Conservation (phyloP, 352 stramenopile genomes). For the Albugo candida region DNA sequence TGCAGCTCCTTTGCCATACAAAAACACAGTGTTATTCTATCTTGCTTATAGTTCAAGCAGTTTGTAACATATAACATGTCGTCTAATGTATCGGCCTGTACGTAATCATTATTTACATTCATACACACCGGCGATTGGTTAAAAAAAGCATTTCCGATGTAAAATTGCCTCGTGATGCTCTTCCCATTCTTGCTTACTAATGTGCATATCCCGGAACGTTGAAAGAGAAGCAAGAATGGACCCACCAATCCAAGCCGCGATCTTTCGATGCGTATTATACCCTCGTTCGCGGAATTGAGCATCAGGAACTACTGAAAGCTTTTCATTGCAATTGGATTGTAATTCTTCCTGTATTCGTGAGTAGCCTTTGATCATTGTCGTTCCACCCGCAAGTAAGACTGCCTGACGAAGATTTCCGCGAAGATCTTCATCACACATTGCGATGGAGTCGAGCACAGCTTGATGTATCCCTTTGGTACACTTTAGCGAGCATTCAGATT, state of each 20-base stretch:
- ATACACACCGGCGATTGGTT: no score
- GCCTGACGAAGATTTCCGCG: slow-evolving; percentile 51
- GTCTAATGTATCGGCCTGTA: no score
- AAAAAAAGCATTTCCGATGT: slow-evolving; percentile 63
- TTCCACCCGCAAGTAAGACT: slow-evolving; percentile 67
- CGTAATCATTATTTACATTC: background rate
- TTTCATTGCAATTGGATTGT: slow-evolving; percentile 3
- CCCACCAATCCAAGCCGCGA: slow-evolving; percentile 78
- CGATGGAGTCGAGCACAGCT: slow-evolving; percentile 56
- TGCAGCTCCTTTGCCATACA: no score
- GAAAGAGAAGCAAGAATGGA: slow-evolving; percentile 78
- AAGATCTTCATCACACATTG: slow-evolving; percentile 72
- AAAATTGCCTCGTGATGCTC: slow-evolving; percentile 75
- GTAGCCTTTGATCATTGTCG: slow-evolving; percentile 52
- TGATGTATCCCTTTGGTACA: slow-evolving; percentile 67
- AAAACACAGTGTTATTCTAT: no score
- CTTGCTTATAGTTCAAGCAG: no score
- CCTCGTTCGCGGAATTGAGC: slow-evolving; percentile 46
- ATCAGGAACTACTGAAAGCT: slow-evolving; percentile 60
- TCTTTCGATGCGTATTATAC: slow-evolving; percentile 72
- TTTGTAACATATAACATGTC: no score
- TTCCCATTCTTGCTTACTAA: slow-evolving; percentile 80
- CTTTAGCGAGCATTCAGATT: slow-evolving; percentile 81
- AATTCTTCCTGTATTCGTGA: background rate
- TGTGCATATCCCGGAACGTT: slow-evolving; percentile 77